Evolutionary conservation across 768 basidiomycete genomes (phyloP).

Genomic region (Mycena rebaudengoi): DNA sequence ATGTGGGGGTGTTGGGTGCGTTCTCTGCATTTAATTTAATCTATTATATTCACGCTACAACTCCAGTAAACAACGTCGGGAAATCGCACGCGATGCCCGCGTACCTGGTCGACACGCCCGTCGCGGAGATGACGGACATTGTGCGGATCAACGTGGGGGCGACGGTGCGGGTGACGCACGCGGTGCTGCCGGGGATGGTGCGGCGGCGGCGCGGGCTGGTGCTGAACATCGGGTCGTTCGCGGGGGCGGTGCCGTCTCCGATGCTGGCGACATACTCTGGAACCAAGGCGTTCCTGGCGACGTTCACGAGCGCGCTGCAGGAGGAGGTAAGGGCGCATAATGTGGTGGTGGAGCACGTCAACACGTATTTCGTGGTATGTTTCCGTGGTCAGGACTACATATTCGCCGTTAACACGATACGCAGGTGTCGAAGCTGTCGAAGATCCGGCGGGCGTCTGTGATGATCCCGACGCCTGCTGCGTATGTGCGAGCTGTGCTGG

Average conservation of each 20-base stretch:
- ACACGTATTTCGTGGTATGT: slow-evolving; percentile 94
- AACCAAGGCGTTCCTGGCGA: slow-evolving; percentile 88
- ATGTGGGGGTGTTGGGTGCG: slow-evolving; percentile 84
- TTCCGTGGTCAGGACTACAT: neutral
- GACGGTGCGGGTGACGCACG: slow-evolving; percentile 76
- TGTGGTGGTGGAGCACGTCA: slow-evolving; percentile 83
- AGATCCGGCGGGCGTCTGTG: too few species aligned
- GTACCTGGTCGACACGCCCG: slow-evolving; percentile 79
- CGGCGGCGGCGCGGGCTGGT: too few species aligned
- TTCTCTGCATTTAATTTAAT: too few species aligned
- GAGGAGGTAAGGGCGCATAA: slow-evolving; percentile 85
- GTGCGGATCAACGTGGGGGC: slow-evolving; percentile 86
- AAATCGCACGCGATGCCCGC: slow-evolving; percentile 88
- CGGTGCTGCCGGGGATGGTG: too few species aligned
- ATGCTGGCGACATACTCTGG: slow-evolving; percentile 95
- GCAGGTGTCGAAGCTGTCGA: too few species aligned
- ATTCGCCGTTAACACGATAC: slow-evolving; percentile 2
- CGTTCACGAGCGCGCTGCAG: slow-evolving; percentile 86
- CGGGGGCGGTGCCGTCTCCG: slow-evolving; percentile 86
- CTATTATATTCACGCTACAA: too few species aligned
- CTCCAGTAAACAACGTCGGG: slow-evolving; percentile 94
- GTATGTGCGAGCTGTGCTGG: too few species aligned
- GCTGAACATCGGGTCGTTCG: too few species aligned
- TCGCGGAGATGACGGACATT: slow-evolving; percentile 84
- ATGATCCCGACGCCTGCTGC: too few species aligned